A percentile compares a stretch with the other conserved stretches of the same genome.
These are phyloP conservation scores for Trypanosoma cruzi DNA, from an alignment of 208 protist species.

Conservation along the genomic window DNA sequence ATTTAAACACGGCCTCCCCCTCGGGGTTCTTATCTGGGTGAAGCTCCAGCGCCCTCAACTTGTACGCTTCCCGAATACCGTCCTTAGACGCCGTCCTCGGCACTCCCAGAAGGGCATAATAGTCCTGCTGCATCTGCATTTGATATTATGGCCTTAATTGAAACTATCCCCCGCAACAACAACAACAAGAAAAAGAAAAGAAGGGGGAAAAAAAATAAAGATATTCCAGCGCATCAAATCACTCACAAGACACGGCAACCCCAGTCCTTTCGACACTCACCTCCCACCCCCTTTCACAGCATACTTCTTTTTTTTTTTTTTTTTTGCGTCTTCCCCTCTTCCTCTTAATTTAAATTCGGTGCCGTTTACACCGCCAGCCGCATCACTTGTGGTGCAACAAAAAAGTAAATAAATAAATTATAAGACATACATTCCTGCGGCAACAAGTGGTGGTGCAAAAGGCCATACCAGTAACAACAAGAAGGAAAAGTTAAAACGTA, in stretches of 20 bases:
- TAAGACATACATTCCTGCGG: too few species aligned
- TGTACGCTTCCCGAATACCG: constrained; percentile 87
- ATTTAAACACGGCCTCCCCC: constrained; percentile 80
- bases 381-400: too few species aligned
- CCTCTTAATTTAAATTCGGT: too few species aligned
- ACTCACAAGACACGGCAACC: neutral
- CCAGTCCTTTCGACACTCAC: too few species aligned
- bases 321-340: too few species aligned
- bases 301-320: constrained; percentile 14
- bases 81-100: constrained; percentile 67
- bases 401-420: too few species aligned
- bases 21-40: constrained; percentile 93
- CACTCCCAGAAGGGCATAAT: constrained; percentile 81
- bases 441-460: too few species aligned
- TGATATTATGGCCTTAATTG: constrained; percentile 32
- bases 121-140: constrained; percentile 40
- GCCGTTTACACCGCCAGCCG: too few species aligned
- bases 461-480: neutral
- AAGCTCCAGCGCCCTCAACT: constrained; percentile 73
- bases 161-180: constrained; percentile 4
- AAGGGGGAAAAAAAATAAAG: neutral
- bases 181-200: neutral
- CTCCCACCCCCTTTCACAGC: neutral
- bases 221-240: neutral
- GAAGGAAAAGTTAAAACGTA: neutral